These are phyloP conservation scores for Chaetothyriales sp. DNA, from an alignment of 2,329 filamentous ascomycete species.

Conservation along the genomic window DNA sequence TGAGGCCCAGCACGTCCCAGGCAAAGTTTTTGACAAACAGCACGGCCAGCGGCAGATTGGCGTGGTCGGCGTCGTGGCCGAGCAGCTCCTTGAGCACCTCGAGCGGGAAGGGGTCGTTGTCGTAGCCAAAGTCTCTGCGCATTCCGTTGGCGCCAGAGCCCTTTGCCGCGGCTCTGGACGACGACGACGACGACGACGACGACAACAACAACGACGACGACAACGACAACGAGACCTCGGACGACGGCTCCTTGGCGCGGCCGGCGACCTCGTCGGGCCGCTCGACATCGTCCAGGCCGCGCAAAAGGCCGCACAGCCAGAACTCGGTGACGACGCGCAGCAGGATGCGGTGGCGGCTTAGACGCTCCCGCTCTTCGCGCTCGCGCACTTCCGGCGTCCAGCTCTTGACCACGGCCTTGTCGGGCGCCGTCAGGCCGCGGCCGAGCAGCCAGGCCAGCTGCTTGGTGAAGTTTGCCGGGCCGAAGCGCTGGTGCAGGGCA, in stretches of 20 bases:
- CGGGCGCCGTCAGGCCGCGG: conserved; percentile 78
- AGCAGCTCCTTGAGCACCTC: conserved; percentile 96
- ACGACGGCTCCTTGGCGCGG: conserved; percentile 40
- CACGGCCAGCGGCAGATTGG: conserved; percentile 80
- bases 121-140: conserved; percentile 46
- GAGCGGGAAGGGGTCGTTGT: conserved; percentile 82
- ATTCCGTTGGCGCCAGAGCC: conserved; percentile 44
- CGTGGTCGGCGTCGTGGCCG: conserved; percentile 82
- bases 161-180: conserved; percentile 13
- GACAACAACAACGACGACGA: too few relatives aligned
- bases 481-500: conserved; percentile 90
- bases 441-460: conserved; percentile 87
- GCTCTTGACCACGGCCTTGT: conserved; percentile 68
- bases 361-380: conserved; percentile 87
- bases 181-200: too few relatives aligned
- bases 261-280: conserved; percentile 47
- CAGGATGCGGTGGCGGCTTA: conserved; percentile 71
- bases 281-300: conserved; percentile 60
- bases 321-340: conserved; percentile 86
- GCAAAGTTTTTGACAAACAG: conserved; percentile 92
- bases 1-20: conserved; percentile 86
- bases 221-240: too few relatives aligned
- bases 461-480: conserved; percentile 76
- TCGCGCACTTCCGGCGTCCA: conserved; percentile 72
- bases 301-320: conserved; percentile 81